Conservation (phyloP, 2,329 filamentous ascomycete species). For the Ceratocystis harringtonii region DNA sequence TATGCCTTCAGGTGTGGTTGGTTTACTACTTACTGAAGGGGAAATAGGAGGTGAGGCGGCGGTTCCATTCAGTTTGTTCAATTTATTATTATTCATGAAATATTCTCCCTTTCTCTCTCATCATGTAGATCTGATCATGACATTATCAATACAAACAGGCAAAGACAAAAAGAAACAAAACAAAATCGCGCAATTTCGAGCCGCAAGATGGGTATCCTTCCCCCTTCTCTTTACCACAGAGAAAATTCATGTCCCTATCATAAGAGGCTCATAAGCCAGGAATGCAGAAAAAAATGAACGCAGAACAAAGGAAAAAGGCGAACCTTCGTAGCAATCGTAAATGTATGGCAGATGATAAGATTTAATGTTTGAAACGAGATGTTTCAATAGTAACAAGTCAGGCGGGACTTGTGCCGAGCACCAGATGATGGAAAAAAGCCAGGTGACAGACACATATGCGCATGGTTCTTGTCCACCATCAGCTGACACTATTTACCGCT, state of each 20-base stretch:
- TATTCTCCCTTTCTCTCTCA: background rate
- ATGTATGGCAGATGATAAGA: background rate
- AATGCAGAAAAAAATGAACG: background rate
- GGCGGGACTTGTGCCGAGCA: background rate
- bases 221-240: background rate
- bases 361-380: background rate
- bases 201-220: slow-evolving; percentile 1
- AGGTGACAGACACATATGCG: background rate
- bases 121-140: background rate
- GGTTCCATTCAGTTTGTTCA: background rate
- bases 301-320: background rate
- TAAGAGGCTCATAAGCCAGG: background rate
- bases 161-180: background rate
- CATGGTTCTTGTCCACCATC: slow-evolving; percentile 19
- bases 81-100: background rate
- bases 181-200: background rate
- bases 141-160: background rate
- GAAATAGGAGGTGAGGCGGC: too few relatives aligned
- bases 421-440: background rate
- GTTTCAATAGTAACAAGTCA: background rate
- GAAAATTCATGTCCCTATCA: background rate
- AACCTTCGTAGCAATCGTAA: background rate
- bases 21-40: background rate
- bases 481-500: slow-evolving; percentile 23
- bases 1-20: background rate